Conservation (phyloP, 78 protist species). For the Monosiga brevicollis region DNA sequence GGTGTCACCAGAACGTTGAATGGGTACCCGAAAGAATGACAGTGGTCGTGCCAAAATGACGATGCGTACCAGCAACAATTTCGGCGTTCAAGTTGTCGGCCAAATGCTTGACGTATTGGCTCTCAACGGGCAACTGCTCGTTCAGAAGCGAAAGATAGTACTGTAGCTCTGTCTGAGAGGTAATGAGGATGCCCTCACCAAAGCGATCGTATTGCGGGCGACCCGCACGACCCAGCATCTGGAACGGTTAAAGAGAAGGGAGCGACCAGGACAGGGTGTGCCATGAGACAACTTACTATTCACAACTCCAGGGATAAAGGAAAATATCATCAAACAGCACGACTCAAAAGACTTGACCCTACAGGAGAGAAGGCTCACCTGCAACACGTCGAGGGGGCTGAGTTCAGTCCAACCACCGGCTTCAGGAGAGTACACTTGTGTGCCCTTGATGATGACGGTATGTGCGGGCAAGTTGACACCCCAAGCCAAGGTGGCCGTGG, state of each 20-base stretch:
- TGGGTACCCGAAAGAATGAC: not conserved
- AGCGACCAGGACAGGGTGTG: no score
- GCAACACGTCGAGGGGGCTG: conserved; percentile 86
- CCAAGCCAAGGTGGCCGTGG: conserved; percentile 99
- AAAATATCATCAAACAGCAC: no score
- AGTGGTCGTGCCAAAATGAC: no score
- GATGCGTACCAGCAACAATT: conserved; percentile 82
- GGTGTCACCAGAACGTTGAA: not conserved
- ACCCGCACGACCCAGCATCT: conserved; percentile 99
- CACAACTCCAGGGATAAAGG: no score
- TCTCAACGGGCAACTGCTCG: conserved; percentile 96
- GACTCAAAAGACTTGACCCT: no score
- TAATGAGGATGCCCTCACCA: conserved; percentile 94
- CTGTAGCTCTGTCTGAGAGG: conserved; percentile 82
- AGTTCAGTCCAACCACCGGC: conserved; percentile 87
- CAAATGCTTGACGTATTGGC: conserved; percentile 71
- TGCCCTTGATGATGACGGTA: conserved; percentile 98
- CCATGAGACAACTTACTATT: no score
- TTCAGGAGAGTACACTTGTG: conserved; percentile 72
- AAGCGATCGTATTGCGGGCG: conserved; percentile 90
- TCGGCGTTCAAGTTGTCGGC: conserved; percentile 96
- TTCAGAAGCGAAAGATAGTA: conserved; percentile 91
- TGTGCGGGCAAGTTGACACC: conserved; percentile 99
- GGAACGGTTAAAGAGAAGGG: no score
- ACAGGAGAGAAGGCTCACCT: no score